Percentiles rank a stretch among this genome's conserved stretches.
These are phyloP conservation scores for Metrosideros polymorpha DNA, from an alignment of 441 rosid species.

Conservation along the genomic window DNA sequence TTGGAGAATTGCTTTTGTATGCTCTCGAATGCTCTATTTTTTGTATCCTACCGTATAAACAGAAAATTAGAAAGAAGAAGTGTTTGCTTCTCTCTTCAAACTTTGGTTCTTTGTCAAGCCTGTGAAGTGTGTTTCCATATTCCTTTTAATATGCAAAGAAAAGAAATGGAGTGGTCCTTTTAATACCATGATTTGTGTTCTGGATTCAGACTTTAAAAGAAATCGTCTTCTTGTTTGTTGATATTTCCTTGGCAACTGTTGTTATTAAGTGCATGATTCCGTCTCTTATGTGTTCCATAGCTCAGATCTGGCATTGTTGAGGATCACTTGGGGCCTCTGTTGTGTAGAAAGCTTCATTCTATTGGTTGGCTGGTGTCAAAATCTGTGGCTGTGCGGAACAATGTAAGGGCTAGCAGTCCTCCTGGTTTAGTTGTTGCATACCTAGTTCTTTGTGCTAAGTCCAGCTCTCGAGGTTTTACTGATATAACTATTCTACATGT, in stretches of 20 bases:
- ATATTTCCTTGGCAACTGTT: not conserved
- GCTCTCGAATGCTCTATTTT: not conserved
- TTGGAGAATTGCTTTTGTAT: not conserved
- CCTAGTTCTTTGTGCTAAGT: not conserved
- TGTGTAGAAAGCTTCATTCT: slow-evolving; percentile 71
- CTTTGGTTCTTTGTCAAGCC: not conserved
- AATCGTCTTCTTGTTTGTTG: not conserved
- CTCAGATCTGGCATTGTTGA: slow-evolving; percentile 97
- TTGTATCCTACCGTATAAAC: not conserved
- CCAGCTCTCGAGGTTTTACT: not conserved
- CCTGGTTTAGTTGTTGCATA: not conserved
- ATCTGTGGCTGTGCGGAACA: slow-evolving; percentile 55
- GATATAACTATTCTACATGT: not conserved
- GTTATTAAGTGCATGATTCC: not conserved
- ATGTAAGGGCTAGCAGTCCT: slow-evolving; percentile 33
- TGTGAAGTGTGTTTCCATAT: not conserved
- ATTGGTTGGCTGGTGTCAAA: slow-evolving; percentile 79
- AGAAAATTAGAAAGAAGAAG: not conserved
- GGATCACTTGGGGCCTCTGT: slow-evolving; percentile 68
- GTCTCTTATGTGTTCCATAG: slow-evolving; percentile 71
- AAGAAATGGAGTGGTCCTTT: not conserved
- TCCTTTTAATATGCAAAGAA: not conserved
- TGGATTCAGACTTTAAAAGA: not conserved
- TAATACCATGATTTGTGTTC: not conserved
- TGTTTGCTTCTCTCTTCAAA: not conserved